Conservation (phyloP, 139 green algal species). For the Gonium pectorale region DNA sequence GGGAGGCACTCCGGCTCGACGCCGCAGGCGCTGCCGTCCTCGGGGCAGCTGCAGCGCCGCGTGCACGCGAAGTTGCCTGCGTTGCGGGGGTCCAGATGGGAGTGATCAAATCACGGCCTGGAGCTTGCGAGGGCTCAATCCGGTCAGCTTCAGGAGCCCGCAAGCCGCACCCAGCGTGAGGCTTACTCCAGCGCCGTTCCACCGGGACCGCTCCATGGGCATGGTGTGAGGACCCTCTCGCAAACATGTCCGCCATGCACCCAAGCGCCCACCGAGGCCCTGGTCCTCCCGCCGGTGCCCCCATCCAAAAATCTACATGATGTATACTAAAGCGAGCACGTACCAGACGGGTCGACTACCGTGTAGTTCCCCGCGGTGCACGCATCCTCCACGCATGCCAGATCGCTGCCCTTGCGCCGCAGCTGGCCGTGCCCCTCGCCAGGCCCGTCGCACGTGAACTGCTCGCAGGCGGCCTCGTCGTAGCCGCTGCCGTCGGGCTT, state of each 20-base stretch:
- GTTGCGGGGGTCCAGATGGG: neutral
- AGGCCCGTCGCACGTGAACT: conserved; percentile 6
- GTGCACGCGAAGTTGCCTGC: conserved; percentile 25
- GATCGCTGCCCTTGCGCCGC: conserved; percentile 29
- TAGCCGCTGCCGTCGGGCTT: conserved; percentile 33
- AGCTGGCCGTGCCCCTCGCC: neutral
- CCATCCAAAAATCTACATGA: no score
- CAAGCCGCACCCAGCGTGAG: no score
- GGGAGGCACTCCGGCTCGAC: neutral
- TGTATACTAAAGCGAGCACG: no score
- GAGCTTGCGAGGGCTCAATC: no score
- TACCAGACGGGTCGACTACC: conserved; percentile 25
- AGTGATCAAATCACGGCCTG: no score
- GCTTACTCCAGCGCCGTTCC: no score
- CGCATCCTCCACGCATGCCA: conserved; percentile 28
- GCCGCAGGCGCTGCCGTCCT: conserved; percentile 15
- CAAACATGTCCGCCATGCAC: no score
- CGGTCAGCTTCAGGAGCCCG: no score
- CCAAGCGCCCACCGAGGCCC: no score
- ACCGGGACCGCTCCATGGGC: no score
- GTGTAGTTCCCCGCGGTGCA: conserved; percentile 7
- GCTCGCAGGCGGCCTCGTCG: conserved; percentile 1
- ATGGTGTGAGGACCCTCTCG: no score
- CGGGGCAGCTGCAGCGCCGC: conserved; percentile 11
- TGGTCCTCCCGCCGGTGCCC: no score